phyloP scores from a whole-genome alignment of 179 eudicot genomes.

The Silene vulgaris region DNA sequence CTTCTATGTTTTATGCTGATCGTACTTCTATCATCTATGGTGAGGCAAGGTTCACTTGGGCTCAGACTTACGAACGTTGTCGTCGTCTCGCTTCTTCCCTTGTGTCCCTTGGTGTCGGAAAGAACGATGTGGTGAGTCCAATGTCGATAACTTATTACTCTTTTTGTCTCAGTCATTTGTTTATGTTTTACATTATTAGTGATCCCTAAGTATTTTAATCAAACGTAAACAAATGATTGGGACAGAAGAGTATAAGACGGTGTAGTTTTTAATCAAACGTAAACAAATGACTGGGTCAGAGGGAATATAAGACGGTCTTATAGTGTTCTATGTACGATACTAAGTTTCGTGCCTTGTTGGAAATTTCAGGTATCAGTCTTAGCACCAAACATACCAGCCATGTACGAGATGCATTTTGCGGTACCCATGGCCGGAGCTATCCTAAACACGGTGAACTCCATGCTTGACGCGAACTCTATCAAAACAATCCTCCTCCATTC shows the following conservation, averaged over 20 bases:
- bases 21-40: slow-evolving; percentile 60
- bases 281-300: no score
- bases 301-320: no score
- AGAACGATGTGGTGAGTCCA: no score
- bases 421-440: slow-evolving; percentile 85
- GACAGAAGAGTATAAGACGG: no score
- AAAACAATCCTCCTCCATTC: slow-evolving; percentile 60
- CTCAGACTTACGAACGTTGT: slow-evolving; percentile 62
- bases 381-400: slow-evolving; percentile 71
- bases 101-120: no score
- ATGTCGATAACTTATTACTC: no score
- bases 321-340: no score
- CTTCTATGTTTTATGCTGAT: slow-evolving; percentile 45
- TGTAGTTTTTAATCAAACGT: no score
- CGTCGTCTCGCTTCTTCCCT: slow-evolving; percentile 39
- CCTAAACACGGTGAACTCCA: slow-evolving; percentile 60
- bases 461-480: slow-evolving; percentile 51
- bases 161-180: neutral
- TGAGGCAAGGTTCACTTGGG: slow-evolving; percentile 50
- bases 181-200: neutral
- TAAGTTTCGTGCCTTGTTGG: neutral
- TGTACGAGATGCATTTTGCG: slow-evolving; percentile 77
- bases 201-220: no score
- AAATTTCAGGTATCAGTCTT: slow-evolving; percentile 53
- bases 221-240: no score